Base-by-base conservation (phyloP, 2,329 filamentous ascomycete genomes). In the Saccharata proteae region DNA sequence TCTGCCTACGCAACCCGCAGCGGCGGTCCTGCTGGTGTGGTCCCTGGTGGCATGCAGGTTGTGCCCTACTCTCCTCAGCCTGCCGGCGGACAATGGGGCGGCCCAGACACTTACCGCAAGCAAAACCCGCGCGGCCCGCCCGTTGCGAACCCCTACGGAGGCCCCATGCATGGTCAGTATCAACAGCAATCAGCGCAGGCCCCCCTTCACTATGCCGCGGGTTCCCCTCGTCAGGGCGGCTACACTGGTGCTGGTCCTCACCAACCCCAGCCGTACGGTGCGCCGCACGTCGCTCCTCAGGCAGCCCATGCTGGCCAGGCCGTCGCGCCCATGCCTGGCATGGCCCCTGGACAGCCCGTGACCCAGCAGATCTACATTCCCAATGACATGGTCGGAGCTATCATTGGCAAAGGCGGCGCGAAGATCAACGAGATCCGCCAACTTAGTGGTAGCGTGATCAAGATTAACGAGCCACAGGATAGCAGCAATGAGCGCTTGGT, bases 361-460 rank as follows among this genome's bases (percentile, higher is more conserved):
- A 98, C 90, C 3, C 90, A 98, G 59, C 90, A 98, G 59, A 98
- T 98, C 44, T 98, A 81, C 62, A 98, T 98, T 47, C 90, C 90
- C 36, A 98, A 98, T 54, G 90, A 98, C 51, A 96, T 98, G 90
- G 90, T 98, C 32, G 90, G 90, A 40, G 90, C 90, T 34, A 98
- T 98, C 48, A 98, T 98, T 47, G 90, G 90, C 50, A 98, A 98
- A 64, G 90, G 90, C 39, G 90, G 90, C 42, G 82, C 85, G 34
- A 98, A 98, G 72, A 98, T 98, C 69, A 98, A 98, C 54, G 90
- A 98, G 61, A 98, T 98, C 43, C 77, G 90, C 45, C 85, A 94
- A 57, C 76, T 98, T 47, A 92, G 82, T 56, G 90, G 88, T 45
- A 96, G 88, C 61, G 86, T 98, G 27, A 96, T 98, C 59, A 98